Evolutionary conservation across 768 basidiomycete genomes (phyloP).

Genomic region (Psilocybe azurescens): DNA sequence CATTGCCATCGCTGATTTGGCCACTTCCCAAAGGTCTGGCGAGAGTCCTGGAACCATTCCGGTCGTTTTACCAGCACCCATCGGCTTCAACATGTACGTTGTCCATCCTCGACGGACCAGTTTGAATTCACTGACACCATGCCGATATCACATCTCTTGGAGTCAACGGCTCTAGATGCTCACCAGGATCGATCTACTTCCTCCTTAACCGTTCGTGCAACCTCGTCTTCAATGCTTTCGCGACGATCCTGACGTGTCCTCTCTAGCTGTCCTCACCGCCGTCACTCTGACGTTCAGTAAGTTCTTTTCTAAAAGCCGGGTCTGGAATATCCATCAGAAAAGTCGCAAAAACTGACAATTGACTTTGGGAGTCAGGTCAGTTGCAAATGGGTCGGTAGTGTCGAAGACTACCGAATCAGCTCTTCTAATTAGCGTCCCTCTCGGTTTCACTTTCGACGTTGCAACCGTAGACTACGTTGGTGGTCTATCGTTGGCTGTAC

Average conservation of each 20-base stretch:
- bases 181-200: conserved; percentile 28
- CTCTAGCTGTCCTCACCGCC: conserved; percentile 22
- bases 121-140: background rate
- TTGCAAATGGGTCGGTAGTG: background rate
- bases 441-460: conserved; percentile 31
- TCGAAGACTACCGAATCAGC: background rate
- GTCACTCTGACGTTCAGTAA: conserved; percentile 30
- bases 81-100: conserved; percentile 1
- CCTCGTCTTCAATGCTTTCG: background rate
- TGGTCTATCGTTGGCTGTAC: background rate
- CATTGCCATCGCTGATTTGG: conserved; percentile 3
- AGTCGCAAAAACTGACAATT: conserved; percentile 32
- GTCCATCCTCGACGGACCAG: too few relatives aligned
- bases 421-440: conserved; percentile 17
- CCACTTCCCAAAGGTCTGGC: conserved; percentile 6
- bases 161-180: conserved; percentile 28
- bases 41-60: background rate
- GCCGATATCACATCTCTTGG: conserved; percentile 25
- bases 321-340: conserved; percentile 26
- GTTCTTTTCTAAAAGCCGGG: conserved; percentile 28
- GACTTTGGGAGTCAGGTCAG: conserved; percentile 27
- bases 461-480: conserved; percentile 28
- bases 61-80: background rate
- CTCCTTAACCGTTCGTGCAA: conserved; percentile 19
- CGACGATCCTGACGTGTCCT: background rate